Conservation (phyloP, 108 stramenopile species). For the Nitzschia sp. region DNA sequence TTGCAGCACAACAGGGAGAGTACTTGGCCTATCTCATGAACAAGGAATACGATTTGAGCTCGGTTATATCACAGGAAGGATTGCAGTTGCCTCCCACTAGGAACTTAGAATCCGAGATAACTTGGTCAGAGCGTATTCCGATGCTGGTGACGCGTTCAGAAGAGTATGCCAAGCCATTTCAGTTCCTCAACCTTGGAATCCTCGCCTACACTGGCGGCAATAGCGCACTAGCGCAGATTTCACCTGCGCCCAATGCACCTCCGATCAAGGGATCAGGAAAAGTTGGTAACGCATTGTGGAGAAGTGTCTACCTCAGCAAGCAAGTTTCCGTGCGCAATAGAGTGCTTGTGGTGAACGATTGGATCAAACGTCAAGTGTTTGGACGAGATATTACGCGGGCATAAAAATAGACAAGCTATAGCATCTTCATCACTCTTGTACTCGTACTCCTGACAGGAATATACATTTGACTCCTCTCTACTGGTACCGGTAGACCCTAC, state of each 20-base stretch:
- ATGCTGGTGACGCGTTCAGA: conserved; percentile 46
- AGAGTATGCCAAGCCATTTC: conserved; percentile 89
- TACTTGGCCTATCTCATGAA: conserved; percentile 83
- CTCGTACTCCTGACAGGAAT: not conserved
- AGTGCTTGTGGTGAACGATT: conserved; percentile 87
- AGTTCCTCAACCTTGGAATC: conserved; percentile 94
- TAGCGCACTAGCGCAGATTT: conserved; percentile 79
- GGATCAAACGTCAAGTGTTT: conserved; percentile 84
- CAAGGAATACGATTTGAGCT: conserved; percentile 71
- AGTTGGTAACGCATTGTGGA: conserved; percentile 78
- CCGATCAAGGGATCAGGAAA: conserved; percentile 75
- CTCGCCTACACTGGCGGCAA: conserved; percentile 92
- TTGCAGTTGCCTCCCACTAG: conserved; percentile 51
- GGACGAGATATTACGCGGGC: conserved; percentile 85
- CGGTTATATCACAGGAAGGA: conserved; percentile 37
- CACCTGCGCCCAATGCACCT: conserved; percentile 60
- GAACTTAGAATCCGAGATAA: conserved; percentile 10
- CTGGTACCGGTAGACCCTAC: too few species aligned
- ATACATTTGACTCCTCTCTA: too few species aligned
- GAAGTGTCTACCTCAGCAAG: conserved; percentile 89
- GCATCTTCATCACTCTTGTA: conserved; percentile 1
- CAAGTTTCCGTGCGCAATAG: conserved; percentile 90
- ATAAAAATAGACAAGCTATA: conserved; percentile 25
- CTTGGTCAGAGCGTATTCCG: conserved; percentile 67
- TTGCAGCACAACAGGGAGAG: conserved; percentile 93